A percentile compares a stretch with the other conserved stretches of the same genome.
These are phyloP conservation scores for Suillus subaureus DNA, from an alignment of 768 basidiomycete genomes.

Conservation along the genomic window DNA sequence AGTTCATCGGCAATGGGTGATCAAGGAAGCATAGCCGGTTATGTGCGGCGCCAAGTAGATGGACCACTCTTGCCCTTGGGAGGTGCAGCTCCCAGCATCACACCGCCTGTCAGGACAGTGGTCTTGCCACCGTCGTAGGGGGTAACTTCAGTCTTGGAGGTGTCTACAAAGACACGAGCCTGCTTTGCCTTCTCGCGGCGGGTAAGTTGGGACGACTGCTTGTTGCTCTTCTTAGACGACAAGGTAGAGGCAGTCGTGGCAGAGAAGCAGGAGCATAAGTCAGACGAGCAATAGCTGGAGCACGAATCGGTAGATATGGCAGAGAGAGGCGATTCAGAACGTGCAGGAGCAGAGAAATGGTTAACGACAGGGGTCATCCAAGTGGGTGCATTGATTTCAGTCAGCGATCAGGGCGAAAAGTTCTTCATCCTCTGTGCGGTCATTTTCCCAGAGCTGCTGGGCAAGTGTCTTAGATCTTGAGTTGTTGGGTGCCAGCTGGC, in stretches of 20 bases:
- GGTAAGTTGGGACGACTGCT: slow-evolving; percentile 53
- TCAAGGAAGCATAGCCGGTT: slow-evolving; percentile 19
- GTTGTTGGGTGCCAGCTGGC: slow-evolving; percentile 19
- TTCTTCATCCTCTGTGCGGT: slow-evolving; percentile 70
- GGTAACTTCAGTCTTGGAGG: slow-evolving; percentile 74
- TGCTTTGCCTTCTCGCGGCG: slow-evolving; percentile 71
- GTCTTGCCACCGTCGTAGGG: slow-evolving; percentile 89
- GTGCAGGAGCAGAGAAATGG: slow-evolving; percentile 54
- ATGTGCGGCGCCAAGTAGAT: slow-evolving; percentile 57
- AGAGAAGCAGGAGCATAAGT: slow-evolving; percentile 74
- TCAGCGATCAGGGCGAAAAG: slow-evolving; percentile 76
- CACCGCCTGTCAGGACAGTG: slow-evolving; percentile 83
- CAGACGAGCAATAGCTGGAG: slow-evolving; percentile 64
- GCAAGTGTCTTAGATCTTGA: slow-evolving; percentile 59
- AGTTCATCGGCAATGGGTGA: neutral
- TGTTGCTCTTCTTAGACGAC: slow-evolving; percentile 42
- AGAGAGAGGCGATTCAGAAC: slow-evolving; percentile 62
- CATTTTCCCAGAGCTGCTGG: slow-evolving; percentile 73
- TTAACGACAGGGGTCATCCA: slow-evolving; percentile 69
- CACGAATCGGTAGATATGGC: slow-evolving; percentile 53
- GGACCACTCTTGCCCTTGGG: slow-evolving; percentile 31
- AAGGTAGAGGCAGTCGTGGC: slow-evolving; percentile 58
- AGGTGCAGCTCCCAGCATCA: slow-evolving; percentile 69
- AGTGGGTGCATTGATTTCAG: slow-evolving; percentile 65
- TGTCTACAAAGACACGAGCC: slow-evolving; percentile 73